Base-by-base conservation (phyloP, 441 rosid genomes). In the Metrosideros polymorpha region DNA sequence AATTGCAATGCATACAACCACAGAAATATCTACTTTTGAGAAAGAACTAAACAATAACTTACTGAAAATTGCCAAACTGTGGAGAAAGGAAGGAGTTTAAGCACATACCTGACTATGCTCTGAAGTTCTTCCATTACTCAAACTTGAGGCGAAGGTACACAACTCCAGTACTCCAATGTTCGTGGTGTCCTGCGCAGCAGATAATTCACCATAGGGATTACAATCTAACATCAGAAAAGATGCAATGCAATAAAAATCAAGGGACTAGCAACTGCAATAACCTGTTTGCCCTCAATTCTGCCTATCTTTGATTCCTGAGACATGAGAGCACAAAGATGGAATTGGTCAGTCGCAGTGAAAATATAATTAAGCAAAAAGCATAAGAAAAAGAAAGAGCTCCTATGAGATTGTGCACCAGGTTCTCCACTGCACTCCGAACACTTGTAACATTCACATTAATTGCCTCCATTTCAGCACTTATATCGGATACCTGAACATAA, bases 221-320 rank as follows among this genome's bases (percentile, higher is more conserved):
- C 71, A 87, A 87, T 86, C 85, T 88, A 50, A 71, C 25, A 17
- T 47, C 35, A 84, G 27, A 66, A 55, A 45, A 54, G 54, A 42
- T 30, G 83, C 53, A 59, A 90, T 14, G 71, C 61, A 50, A 47
- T 45, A 53, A 84, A 51, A 85, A 85, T 71, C 19, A 47, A 79
- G 52, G 53, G 47, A 49, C 30, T 52, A 43, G 66, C 57, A 57
- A 51, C 83, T 79, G 59, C 30, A 87, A 79, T 77, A 90, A 95
- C 99, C 99, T 98, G 98, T 86, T 94, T 96, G 88, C 91, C 95
- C 91, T 95, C 99, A 83, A 98, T 93, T 88, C 92, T 92, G 83
- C 85, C 87, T 84, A 98, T 94, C 94, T 94, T 96, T 85, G 89
- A 89, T 86, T 91, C 96, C 99, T 96, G 90, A 82, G 53, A 88